Base-by-base conservation (phyloP, 2,329 filamentous ascomycete species). In the Hypoxylon sp. region DNA sequence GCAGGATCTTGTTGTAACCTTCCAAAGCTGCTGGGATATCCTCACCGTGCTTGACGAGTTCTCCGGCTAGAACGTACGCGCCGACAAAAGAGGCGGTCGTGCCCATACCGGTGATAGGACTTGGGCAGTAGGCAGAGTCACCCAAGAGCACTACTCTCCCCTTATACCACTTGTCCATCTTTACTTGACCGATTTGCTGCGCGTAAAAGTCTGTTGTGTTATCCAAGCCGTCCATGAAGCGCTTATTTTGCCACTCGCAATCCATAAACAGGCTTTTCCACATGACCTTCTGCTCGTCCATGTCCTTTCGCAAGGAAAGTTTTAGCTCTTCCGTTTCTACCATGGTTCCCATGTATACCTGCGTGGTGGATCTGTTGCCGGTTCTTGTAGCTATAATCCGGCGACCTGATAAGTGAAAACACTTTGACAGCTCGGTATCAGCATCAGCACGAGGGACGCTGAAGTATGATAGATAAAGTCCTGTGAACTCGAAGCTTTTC, bases 361-460 rank as follows among this genome's bases (percentile, higher is more conserved):
- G 67, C 4, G 68, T 64, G 13, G 61, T 61, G 9, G 66, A 49
- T 1, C 59, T 34, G 12, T 67, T 63, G 25, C 72, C 64, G 3
- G 71, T 69, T 12, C 75, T 59, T 9, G 70, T 67, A 49, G 76
- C 61, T 13, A 78, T 64, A 3, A 64, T 57, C 6, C 74, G 68
- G 2, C 67, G 60, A 1, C 69, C 66, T 0, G 71, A 58, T 0
- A 69, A 64, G 3, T 70, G 61, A 55, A 70, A 77, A 8, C 63
- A 48, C 32, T 65, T 65, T 45, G 69, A 66, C 41, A 71, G 47
- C 49, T 67, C 57, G 56, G 63, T 51, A 20, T 45, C 20, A 34
- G 69, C 66, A 5, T 61, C 34, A 7, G 43, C 48, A 0, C 61
- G 57, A 1, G 67, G 66, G 19, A 74, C 70, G 41, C 63, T 72